phyloP scores from a whole-genome alignment of 2,329 filamentous ascomycete species.

The Pyrenochaeta sp. region DNA sequence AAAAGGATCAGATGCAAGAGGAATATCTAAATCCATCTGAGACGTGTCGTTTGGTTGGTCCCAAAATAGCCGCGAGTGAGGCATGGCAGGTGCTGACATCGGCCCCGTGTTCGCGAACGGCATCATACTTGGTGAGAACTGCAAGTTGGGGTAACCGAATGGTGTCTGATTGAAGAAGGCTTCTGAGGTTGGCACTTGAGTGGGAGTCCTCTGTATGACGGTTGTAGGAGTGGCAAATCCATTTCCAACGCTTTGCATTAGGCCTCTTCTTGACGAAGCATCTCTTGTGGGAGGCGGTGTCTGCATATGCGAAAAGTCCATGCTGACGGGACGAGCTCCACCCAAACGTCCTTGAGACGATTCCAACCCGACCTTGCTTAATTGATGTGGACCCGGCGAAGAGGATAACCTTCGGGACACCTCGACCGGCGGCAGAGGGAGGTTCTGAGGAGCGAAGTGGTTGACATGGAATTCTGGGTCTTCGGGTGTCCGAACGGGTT shows the following conservation, averaged over 20 bases:
- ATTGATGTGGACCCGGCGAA: constrained; percentile 58
- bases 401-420: constrained; percentile 65
- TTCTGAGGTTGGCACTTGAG: constrained; percentile 33
- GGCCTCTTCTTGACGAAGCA: constrained; percentile 58
- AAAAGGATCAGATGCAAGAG: constrained; percentile 41
- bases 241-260: constrained; percentile 38
- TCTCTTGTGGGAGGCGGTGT: constrained; percentile 68
- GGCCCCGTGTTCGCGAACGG: constrained; percentile 60
- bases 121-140: constrained; percentile 66
- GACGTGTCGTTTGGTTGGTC: constrained; percentile 38
- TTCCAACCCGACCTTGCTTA: constrained; percentile 16
- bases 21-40: constrained; percentile 46
- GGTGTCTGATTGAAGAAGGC: constrained; percentile 48
- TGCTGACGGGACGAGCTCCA: constrained; percentile 36
- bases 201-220: constrained; percentile 51
- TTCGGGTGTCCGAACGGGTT: constrained; percentile 44
- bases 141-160: constrained; percentile 60
- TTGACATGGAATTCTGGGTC: constrained; percentile 65
- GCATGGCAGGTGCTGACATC: constrained; percentile 63
- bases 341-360: constrained; percentile 21
- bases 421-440: constrained; percentile 67
- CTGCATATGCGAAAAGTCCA: constrained; percentile 61
- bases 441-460: constrained; percentile 63
- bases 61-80: constrained; percentile 56
- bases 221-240: constrained; percentile 46